Evolutionary conservation across 192 early-diverging fungal genomes (phyloP).

Genomic region (Phlyctochytrium arcticum): DNA sequence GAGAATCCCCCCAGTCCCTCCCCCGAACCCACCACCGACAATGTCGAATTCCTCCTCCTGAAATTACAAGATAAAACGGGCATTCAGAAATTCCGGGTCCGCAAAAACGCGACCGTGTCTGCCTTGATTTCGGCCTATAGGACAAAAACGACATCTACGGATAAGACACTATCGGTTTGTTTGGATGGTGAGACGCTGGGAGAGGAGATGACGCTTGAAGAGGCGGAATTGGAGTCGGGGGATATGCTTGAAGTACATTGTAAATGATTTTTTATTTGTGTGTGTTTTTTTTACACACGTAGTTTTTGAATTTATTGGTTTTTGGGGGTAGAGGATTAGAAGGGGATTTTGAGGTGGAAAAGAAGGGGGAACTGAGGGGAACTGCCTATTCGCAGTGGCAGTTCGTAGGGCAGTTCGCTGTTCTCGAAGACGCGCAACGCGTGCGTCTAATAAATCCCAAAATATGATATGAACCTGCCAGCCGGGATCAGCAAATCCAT

Average conservation of each 20-base stretch:
- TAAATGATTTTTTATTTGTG: background rate
- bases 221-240: slow-evolving; percentile 7
- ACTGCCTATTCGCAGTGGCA: too few species aligned
- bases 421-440: too few species aligned
- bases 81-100: background rate
- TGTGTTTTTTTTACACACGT: background rate
- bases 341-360: too few species aligned
- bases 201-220: background rate
- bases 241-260: slow-evolving; percentile 14
- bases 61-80: background rate
- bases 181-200: slow-evolving; percentile 11
- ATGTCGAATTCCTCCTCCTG: background rate
- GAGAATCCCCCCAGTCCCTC: background rate
- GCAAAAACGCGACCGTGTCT: background rate
- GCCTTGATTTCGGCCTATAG: background rate
- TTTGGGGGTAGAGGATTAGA: too few species aligned
- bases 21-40: background rate
- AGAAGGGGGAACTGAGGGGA: too few species aligned
- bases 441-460: too few species aligned
- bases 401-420: too few species aligned
- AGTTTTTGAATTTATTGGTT: too few species aligned
- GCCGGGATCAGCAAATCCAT: too few species aligned
- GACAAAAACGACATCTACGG: background rate
- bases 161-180: background rate
- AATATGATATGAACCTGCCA: too few species aligned